Base-by-base conservation (phyloP, 2,329 filamentous ascomycete species). In the Pyricularia pennisetigena region DNA sequence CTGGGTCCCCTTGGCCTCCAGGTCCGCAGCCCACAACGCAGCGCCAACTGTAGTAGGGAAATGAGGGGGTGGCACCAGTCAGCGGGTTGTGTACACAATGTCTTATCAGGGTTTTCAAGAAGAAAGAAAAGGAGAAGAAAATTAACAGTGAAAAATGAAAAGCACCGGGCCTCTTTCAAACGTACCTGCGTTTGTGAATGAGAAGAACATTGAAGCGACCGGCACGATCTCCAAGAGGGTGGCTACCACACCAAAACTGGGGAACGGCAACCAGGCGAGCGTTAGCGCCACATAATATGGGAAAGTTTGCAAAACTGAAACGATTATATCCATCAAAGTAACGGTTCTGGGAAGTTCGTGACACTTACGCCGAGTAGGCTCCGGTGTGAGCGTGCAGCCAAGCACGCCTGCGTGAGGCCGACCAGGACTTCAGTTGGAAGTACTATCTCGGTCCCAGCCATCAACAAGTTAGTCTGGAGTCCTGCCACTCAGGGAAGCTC, bases 341-440 rank as follows among this genome's bases (percentile, higher is more conserved):
- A 5, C 5, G 8, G 5, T n/a, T 54, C 7, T 54, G 20, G n/a
- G 41, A 6, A 54, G 14, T 54, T 54, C 7, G 66, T 69, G 65
- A 30, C 49, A 83, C 88, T 78, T 81, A 95, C 91, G 90, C 88
- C 12, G 92, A 91, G 79, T 97, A 97, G 24, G 91, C 89, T 6
- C 87, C 92, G 69, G 85, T 83, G 72, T 93, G 86, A 74, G 86
- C 82, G 72, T 88, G 82, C 26, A 97, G 80, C 83, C 90, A 96
- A 65, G 88, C 83, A 64, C 87, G 83, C 73, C 82, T 86, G 77
- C 92, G 85, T 12, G 81, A 81, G 30, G 82, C 79, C 62, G 86
- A 86, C 92, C 93, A 97, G 65, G 87, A 86, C 81, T 97, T 98
- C 70, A 98, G 83, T 80, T 97, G 92, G 77, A 97, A 97, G 79